These are phyloP conservation scores for Ophiostoma australiae DNA, from an alignment of 2,329 filamentous ascomycete species.

Conservation along the genomic window DNA sequence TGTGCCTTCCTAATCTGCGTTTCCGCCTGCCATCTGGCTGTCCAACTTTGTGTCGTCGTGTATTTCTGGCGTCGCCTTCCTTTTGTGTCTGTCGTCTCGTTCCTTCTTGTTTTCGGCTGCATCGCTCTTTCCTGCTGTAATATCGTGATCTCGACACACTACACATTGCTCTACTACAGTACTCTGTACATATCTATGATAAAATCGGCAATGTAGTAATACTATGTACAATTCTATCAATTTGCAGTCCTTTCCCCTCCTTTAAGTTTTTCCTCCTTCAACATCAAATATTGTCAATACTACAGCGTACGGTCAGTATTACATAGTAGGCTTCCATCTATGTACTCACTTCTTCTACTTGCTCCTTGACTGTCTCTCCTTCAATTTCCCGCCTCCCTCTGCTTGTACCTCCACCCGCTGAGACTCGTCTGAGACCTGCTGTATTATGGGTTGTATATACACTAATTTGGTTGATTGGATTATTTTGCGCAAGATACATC, in stretches of 20 bases:
- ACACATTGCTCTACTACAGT: background rate
- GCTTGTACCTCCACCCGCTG: background rate
- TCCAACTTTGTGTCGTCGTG: background rate
- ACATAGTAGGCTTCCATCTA: too few relatives aligned
- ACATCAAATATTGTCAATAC: background rate
- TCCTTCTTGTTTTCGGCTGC: background rate
- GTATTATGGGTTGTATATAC: background rate
- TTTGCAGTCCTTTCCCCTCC: background rate
- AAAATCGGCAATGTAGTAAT: too few relatives aligned
- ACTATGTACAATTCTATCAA: too few relatives aligned
- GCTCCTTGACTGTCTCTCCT: background rate
- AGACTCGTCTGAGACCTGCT: slow-evolving; percentile 1
- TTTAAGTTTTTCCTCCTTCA: background rate
- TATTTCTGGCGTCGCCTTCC: background rate
- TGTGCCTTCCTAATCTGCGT: slow-evolving; percentile 1
- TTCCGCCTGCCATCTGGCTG: background rate
- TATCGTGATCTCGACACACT: background rate
- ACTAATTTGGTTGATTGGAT: background rate
- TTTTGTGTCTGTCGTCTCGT: background rate
- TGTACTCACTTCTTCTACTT: background rate
- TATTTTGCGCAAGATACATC: background rate
- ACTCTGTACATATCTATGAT: too few relatives aligned
- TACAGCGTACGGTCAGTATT: too few relatives aligned
- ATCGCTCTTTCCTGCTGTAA: background rate
- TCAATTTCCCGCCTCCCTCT: background rate